Evolutionary conservation across 176 grass and related monocot genomes (phyloP).

Genomic region (Secale cereale): DNA sequence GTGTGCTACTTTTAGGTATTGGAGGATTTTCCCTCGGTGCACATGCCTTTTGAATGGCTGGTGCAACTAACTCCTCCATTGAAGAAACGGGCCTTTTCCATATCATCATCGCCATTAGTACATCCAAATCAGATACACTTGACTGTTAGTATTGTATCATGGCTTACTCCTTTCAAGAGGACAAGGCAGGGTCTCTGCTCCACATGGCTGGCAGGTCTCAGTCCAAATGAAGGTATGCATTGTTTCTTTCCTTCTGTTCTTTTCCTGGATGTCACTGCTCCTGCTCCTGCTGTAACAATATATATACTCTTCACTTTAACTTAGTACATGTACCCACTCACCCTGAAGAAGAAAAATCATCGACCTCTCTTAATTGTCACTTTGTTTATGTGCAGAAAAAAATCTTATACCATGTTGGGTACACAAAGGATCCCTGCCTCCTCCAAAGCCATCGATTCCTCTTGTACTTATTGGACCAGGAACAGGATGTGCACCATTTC

Average conservation of each 20-base stretch:
- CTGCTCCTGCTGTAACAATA: background rate
- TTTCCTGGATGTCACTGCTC: background rate
- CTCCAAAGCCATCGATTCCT: constrained; percentile 57
- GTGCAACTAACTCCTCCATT: constrained; percentile 86
- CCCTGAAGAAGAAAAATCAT: background rate
- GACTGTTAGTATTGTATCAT: constrained; percentile 82
- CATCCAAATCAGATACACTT: constrained; percentile 77
- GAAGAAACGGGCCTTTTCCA: constrained; percentile 94
- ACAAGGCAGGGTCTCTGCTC: constrained; percentile 72
- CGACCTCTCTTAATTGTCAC: background rate
- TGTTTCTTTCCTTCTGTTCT: background rate
- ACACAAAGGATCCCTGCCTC: constrained; percentile 54
- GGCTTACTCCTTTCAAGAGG: constrained; percentile 74
- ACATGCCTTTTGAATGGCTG: constrained; percentile 95
- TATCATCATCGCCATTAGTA: constrained; percentile 79
- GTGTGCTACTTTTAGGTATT: constrained; percentile 50
- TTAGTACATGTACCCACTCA: background rate
- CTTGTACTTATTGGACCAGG: constrained; percentile 90
- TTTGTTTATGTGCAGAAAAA: constrained; percentile 47
- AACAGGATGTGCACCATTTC: constrained; percentile 91
- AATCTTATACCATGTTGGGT: constrained; percentile 72
- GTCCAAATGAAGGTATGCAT: constrained; percentile 52
- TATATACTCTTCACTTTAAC: background rate
- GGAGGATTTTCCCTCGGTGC: constrained; percentile 89
- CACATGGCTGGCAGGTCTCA: constrained; percentile 65